Base-by-base conservation (phyloP, 148 eudicot genomes). In the Oxyria digyna region DNA sequence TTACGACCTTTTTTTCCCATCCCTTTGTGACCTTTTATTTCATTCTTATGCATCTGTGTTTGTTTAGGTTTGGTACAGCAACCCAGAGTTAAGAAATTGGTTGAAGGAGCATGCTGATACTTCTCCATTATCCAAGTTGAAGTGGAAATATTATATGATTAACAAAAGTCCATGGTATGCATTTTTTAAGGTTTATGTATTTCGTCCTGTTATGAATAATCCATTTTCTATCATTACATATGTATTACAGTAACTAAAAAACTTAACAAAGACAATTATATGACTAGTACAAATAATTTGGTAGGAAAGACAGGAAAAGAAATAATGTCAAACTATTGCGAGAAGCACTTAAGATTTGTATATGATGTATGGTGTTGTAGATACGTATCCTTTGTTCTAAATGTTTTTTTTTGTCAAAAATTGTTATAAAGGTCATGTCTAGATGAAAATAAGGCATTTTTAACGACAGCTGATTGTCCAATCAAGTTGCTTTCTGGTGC, bases 121-220 rank as follows among this genome's bases (percentile, higher is more conserved):
- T 42, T 89, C 96, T 77, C 72, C 68, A 7, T 63, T 93, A 81
- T 79, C 82, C 80, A 82, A 75, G 80, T 76, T 85, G 68, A 93
- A 93, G 71, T 87, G 95, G 96, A 82, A 75, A 76, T 87, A 93
- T 73, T 93, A 80, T 83, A 72, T 57, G 71, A 84, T 93, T 71
- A 89, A 89, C 79, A 86, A 85, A 78, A 86, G 91, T 74, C 96
- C 96, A 32, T 93, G 98, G 98, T 93, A 79, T 68, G 81, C 67
- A 66, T 37, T 59, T 68, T 23, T 12, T 20, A 20, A n/a, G 33
- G 35, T 31, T 35, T 14, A 12, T 52, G 65, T 40, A 54, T 33
- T 26, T 68, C 17, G 57, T 43, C 11, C 37, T 45, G 57, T 20
- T 42, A 18, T 45, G n/a, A 50, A 1, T 14, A 6, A 42, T 8